Evolutionary conservation across 2,329 filamentous ascomycete species (phyloP).

Genomic region (Penicillium corylophilum): DNA sequence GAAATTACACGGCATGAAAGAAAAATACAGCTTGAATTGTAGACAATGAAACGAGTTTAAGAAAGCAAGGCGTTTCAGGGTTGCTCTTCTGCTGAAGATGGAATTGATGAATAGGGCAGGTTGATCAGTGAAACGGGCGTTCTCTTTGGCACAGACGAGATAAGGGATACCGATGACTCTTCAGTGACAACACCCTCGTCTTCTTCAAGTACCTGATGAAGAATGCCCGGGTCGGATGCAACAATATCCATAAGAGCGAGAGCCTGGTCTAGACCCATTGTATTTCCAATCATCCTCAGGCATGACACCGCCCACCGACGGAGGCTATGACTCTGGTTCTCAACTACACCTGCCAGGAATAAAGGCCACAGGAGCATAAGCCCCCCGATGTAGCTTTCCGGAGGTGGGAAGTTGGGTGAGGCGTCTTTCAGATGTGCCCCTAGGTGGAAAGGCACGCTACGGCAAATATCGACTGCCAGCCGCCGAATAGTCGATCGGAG

Average conservation of each 20-base stretch:
- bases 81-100: not conserved
- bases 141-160: not conserved
- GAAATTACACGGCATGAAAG: not conserved
- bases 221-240: constrained; percentile 26
- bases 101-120: not conserved
- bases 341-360: constrained; percentile 35
- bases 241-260: constrained; percentile 36
- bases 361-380: constrained; percentile 40
- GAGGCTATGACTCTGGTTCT: constrained; percentile 26
- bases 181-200: constrained; percentile 20
- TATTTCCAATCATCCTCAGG: constrained; percentile 34
- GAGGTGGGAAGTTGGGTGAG: constrained; percentile 16
- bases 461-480: constrained; percentile 38
- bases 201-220: constrained; percentile 19
- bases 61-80: not conserved
- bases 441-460: constrained; percentile 38
- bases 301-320: constrained; percentile 35
- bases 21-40: not conserved
- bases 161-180: not conserved
- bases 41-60: not conserved
- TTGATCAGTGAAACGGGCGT: constrained; percentile 1
- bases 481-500: constrained; percentile 29
- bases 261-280: constrained; percentile 41
- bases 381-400: constrained; percentile 33
- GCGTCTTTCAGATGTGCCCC: constrained; percentile 21